Base-by-base conservation (phyloP, 2,329 filamentous ascomycete species). In the Colletotrichum higginsianum region DNA sequence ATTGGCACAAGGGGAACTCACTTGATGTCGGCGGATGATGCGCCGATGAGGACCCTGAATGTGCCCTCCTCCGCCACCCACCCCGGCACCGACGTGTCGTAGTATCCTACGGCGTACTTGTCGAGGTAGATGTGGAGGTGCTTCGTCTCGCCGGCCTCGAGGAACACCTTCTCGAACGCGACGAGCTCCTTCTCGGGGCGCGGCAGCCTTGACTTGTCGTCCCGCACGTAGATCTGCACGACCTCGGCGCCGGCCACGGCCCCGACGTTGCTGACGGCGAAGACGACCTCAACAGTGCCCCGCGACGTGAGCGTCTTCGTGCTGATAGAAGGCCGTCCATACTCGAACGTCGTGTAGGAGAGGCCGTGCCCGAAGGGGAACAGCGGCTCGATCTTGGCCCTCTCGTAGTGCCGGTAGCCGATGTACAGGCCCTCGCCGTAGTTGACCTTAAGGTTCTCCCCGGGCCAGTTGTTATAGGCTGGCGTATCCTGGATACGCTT, bases 361-460 rank as follows among this genome's bases (percentile, higher is more conserved):
- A 94, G 85, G 1, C 93, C 92, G 78, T 93, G 91, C 13, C 93
- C 93, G 74, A 94, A 94, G 38, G 91, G 86, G 81, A 94, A 94
- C 0, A 92, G 84, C 0, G 91, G 90, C 6, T 85, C 81, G 61
- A 91, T 86, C 35, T 84, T 84, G 15, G 85, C 82, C 23, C 88
- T 88, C 76, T 95, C 92, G 79, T 93, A 94, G 80, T 93, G 91
- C 21, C 89, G 84, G 81, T 95, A 94, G 2, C 93, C 93, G 66
- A 94, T 88, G 80, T 90, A 93, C 15, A 94, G 81, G 16, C 91
- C 92, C 79, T 95, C 93, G 63, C 91, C 91, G 77, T 94, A 94
- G 1, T 91, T 79, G 0, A 92, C 90, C 75, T 89, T 87, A 58
- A 88, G 81, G 78, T 93, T 91, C 81, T 94, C 92, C 61, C 91